Conservation (phyloP, 306 rosid genomes). For the Begonia loranthoides region DNA sequence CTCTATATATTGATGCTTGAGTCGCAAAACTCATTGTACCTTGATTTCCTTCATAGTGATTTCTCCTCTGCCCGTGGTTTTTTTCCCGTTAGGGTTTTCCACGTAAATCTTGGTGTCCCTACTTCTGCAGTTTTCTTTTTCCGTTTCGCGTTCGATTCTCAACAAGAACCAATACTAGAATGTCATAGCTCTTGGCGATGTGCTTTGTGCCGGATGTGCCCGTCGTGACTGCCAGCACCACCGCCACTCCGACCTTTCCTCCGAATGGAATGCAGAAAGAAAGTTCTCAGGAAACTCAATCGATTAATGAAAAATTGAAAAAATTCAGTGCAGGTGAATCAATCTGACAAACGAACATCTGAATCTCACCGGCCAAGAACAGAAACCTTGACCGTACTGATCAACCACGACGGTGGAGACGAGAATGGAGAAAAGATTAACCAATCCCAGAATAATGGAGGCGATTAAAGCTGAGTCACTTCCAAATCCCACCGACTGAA, state of each 20-base stretch:
- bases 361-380: conserved; percentile 45
- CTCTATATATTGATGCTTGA: too few relatives aligned
- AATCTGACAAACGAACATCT: conserved; percentile 45
- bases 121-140: too few relatives aligned
- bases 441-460: conserved; percentile 38
- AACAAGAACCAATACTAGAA: conserved; percentile 39
- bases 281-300: too few relatives aligned
- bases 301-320: too few relatives aligned
- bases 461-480: conserved; percentile 40
- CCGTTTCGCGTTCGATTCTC: too few relatives aligned
- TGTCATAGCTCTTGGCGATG: conserved; percentile 29
- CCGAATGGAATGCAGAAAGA: too few relatives aligned
- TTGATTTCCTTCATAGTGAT: too few relatives aligned
- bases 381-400: conserved; percentile 45
- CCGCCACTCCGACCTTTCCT: conserved; percentile 38
- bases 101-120: too few relatives aligned
- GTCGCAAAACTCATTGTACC: too few relatives aligned
- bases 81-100: too few relatives aligned
- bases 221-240: conserved; percentile 21
- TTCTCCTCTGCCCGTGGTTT: too few relatives aligned
- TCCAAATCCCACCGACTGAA: conserved; percentile 56
- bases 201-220: conserved; percentile 34
- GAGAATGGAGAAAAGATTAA: conserved; percentile 29
- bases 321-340: too few relatives aligned
- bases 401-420: conserved; percentile 40